Evolutionary conservation across 1,139 yeast species (phyloP), one percentile per base, ranked within the genome.

Genomic region (Hyphopichia wangnamkhiaoensis): DNA sequence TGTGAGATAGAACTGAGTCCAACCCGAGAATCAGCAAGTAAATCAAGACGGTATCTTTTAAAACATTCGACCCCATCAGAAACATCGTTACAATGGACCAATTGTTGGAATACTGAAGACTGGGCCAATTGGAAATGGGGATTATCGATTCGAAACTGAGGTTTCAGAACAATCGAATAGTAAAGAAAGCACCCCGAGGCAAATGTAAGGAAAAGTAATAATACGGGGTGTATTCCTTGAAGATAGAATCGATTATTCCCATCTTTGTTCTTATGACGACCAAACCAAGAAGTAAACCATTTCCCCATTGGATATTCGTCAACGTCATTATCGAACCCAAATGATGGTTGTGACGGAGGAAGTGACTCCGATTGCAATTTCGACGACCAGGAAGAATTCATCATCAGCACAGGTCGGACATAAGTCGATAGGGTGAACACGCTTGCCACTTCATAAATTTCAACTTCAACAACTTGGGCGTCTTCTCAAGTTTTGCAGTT

Each of bases 51-150:
- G 24, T 42, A 44, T 15, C 37, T 38, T 2, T 36, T 35, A 32
- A 52, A 51, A 29, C 58, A 56, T 17, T 43, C 40, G 1, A 41
- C 25, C 1, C 52, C 48, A 21, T 47, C 50, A 5, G 42, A 27
- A 7, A 30, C 24, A 25, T 54, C 59, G 19, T 42, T 33, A 34
- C 62, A 57, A 5, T 41, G 35, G 3, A 51, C 40, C 21, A 57
- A 33, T 15, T 42, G 34, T 18, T 41, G 27, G 34, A 54, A 53
- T 8, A 36, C 31, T 5, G 24, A 27, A 16, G 51, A 43, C 20
- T 37, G 35, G 5, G 35, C 28, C 15, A 45, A 33, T 13, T 35
- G 39, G 37, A 40, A 30, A 21, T 29, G 34, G 26, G 38, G 31
- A n/a, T 34, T 15, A 14, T 42, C 38, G 3, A 34, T 35, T 21